phyloP scores from a whole-genome alignment of 2,329 filamentous ascomycete species.

The Scortechinia acanthostroma region DNA sequence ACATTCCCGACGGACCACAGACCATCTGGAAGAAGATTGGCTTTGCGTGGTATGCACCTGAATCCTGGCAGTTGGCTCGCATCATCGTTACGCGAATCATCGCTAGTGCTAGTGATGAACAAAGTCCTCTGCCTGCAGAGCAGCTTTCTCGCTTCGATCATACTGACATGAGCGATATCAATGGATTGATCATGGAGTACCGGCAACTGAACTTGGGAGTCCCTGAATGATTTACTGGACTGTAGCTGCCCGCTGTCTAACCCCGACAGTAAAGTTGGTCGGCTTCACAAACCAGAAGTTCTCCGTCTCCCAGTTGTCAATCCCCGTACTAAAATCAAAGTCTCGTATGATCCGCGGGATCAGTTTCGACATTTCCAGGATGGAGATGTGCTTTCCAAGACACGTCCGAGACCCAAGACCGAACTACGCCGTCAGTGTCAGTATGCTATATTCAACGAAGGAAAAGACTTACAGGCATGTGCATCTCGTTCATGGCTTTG shows the following conservation, averaged over 20 bases:
- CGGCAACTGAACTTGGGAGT: neutral
- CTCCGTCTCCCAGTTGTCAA: conserved; percentile 2
- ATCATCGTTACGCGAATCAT: neutral
- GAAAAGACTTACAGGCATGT: conserved; percentile 14
- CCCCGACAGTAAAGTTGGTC: neutral
- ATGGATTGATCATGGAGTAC: conserved; percentile 1
- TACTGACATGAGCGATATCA: neutral
- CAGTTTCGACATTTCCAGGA: conserved; percentile 3
- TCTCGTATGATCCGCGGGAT: conserved; percentile 12
- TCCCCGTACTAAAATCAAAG: conserved; percentile 19
- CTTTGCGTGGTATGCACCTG: neutral
- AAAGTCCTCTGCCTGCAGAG: neutral
- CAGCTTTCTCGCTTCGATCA: neutral
- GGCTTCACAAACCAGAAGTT: conserved; percentile 27
- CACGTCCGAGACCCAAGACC: neutral
- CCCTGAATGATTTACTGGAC: neutral
- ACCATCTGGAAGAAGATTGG: neutral
- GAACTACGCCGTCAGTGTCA: neutral
- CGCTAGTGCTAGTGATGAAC: neutral
- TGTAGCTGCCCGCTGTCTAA: too few relatives aligned
- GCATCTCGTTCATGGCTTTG: conserved; percentile 16
- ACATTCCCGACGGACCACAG: neutral
- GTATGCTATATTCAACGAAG: neutral
- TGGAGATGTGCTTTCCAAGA: neutral
- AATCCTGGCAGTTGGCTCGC: neutral